Base-by-base conservation (phyloP, 371 early-diverging fungal genomes). In the Rhizomucor pusillus region DNA sequence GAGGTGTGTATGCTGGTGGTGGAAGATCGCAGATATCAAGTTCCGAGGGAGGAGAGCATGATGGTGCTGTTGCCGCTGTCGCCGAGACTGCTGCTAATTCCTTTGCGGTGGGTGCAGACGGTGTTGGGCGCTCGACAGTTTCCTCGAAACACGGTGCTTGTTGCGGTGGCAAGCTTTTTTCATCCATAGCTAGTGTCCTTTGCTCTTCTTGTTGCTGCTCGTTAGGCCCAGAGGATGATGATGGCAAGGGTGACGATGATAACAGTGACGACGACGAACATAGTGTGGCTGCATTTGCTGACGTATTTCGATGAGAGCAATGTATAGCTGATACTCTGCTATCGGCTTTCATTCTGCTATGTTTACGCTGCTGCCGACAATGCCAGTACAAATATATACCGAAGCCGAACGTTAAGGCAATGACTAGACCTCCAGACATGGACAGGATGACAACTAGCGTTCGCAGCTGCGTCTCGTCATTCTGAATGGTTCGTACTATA, bases 321-420 rank as follows among this genome's bases (percentile, higher is more conserved):
- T n/a, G n/a, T n/a, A n/a, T n/a, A n/a, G n/a, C n/a, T n/a, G n/a
- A n/a, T n/a, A n/a, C n/a, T n/a, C n/a, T n/a, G n/a, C n/a, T n/a
- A n/a, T 50, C 18, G n/a, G 22, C 40, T 19, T 23, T 44, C 33
- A 29, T 41, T 5, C 25, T 22, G 18, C 43, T 19, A 13, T 34
- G 54, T 24, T 35, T 40, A 18, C 24, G 39, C 11, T 11, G 12
- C 19, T 41, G 24, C 14, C 57, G 43, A 18, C 54, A 58, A 36
- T 59, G 52, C 64, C 64, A 63, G 41, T 59, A 63, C 6, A 63
- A 24, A 44, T 54, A 63, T 29, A 63, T 63, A 6, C 59, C 64
- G 25, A 63, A 55, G 13, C 64, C 64, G 24, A 63, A 51, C 16
- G 47, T 39, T 34, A 58, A 63, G 1, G 64, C 55, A 1, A 63